Evolutionary conservation across 352 stramenopile genomes (phyloP), one percentile per base, ranked within the genome.

Genomic region (Phytophthora pisi): DNA sequence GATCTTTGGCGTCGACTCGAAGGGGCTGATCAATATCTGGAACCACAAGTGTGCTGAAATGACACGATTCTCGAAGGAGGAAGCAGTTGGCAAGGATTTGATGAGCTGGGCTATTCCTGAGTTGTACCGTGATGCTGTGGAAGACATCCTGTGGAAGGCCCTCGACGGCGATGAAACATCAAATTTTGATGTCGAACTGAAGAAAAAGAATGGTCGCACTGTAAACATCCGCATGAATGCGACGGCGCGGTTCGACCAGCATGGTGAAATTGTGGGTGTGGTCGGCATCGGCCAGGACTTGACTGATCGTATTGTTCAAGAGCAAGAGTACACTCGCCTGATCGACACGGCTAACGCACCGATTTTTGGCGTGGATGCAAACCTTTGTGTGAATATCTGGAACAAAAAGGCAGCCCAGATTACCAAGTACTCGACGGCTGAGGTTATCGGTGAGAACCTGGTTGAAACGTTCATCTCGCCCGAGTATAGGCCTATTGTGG

Each of bases 381-480:
- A 94, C 43, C 74, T 95, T 5, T 92, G 87, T 46, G 91, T 97
- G 11, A 97, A 97, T 61, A 96, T 96, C 64, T 96, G 92, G 92
- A 97, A 98, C 75, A 87, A 96, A 56, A 97, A 97, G 65, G 91
- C 88, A 10, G 87, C 84, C 0, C 81, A 98, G 47, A 92, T 97
- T 60, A 95, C 91, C 20, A 86, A 93, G 40, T 92, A 94, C 71
- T 79, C 80, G 11, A 92, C 78, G 3, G 73, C 79, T 23, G 88
- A 97, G 61, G 88, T 94, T 0, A 90, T 93, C 43, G 83, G 86
- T 20, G 82, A 93, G 69, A 91, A 91, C 56, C 57, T 95, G 24
- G 87, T 95, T 2, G 84, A 91, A 64, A 93, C 82, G 26, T 97
- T 97, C 66, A 93, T 95, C 46, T 91, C 82, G 36, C 79, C 83